A percentile compares a stretch with the other conserved stretches of the same genome.
These are phyloP conservation scores for Penicillium sp. DNA, from an alignment of 2,329 filamentous ascomycete genomes.

Conservation along the genomic window DNA sequence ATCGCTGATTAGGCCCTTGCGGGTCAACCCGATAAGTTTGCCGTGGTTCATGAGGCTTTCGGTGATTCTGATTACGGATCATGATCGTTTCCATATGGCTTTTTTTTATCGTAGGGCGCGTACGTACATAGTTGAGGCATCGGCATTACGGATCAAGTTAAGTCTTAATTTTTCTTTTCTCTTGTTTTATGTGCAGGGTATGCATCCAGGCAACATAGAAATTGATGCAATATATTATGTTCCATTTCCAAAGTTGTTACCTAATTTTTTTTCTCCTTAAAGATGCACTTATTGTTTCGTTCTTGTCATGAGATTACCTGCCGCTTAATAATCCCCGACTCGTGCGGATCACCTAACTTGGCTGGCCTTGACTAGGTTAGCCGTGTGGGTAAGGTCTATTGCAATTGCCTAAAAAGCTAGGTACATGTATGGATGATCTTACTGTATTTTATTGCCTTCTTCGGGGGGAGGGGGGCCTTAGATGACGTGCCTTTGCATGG, in stretches of 20 bases:
- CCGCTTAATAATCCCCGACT: conserved; percentile 15
- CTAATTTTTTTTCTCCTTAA: too few species aligned
- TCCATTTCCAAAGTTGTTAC: too few species aligned
- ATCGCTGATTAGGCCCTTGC: conserved; percentile 20
- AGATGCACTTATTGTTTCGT: too few species aligned
- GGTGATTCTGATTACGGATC: neutral
- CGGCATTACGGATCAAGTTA: neutral
- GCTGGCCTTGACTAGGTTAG: neutral
- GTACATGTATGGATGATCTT: neutral
- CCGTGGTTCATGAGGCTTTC: conserved; percentile 15
- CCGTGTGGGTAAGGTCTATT: neutral
- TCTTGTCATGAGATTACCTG: neutral
- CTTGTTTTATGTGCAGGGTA: neutral
- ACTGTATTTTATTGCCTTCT: neutral
- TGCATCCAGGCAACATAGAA: neutral
- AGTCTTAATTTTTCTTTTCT: neutral
- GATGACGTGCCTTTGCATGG: conserved; percentile 22
- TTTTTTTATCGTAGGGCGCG: neutral
- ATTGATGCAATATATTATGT: neutral
- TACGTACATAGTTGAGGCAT: neutral
- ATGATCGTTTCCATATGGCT: neutral
- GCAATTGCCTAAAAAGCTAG: too few species aligned
- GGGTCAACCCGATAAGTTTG: conserved; percentile 23
- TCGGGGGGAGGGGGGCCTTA: too few species aligned
- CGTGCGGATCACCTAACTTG: neutral